phyloP scores from a whole-genome alignment of 1,284 basidiomycete genomes.

The Apiotrichum gracile region DNA sequence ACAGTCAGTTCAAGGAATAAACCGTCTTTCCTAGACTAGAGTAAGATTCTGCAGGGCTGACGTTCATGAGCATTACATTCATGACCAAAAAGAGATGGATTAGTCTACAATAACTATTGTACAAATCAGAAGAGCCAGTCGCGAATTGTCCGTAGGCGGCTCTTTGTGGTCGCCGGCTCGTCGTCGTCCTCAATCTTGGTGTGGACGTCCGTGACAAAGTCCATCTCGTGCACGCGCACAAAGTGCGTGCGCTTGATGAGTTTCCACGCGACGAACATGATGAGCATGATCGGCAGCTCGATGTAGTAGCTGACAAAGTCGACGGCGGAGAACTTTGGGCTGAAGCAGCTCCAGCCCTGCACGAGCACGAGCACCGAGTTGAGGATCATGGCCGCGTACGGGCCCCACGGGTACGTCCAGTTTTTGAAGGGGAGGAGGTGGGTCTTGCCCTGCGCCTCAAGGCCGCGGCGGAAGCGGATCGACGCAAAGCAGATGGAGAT shows the following conservation, averaged over 20 bases:
- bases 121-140: background rate
- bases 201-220: constrained; percentile 52
- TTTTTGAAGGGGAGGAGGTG: constrained; percentile 58
- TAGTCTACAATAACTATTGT: no score
- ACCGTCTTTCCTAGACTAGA: no score
- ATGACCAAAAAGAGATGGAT: no score
- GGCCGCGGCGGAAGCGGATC: constrained; percentile 68
- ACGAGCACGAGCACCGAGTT: constrained; percentile 40
- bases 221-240: constrained; percentile 27
- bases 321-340: constrained; percentile 7
- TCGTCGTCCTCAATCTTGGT: constrained; percentile 49
- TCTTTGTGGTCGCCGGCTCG: background rate
- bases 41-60: no score
- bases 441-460: constrained; percentile 61
- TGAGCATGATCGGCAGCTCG: constrained; percentile 66
- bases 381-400: constrained; percentile 31
- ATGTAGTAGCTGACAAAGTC: constrained; percentile 47
- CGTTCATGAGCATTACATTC: no score
- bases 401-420: constrained; percentile 31
- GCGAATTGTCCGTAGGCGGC: background rate
- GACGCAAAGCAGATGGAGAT: constrained; percentile 75
- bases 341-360: constrained; percentile 55
- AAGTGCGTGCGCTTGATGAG: constrained; percentile 32
- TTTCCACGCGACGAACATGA: constrained; percentile 57
- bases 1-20: no score